Evolutionary conservation across 1,284 basidiomycete species (phyloP), one percentile per base, ranked within the genome.

Genomic region (Trametes hirsuta): DNA sequence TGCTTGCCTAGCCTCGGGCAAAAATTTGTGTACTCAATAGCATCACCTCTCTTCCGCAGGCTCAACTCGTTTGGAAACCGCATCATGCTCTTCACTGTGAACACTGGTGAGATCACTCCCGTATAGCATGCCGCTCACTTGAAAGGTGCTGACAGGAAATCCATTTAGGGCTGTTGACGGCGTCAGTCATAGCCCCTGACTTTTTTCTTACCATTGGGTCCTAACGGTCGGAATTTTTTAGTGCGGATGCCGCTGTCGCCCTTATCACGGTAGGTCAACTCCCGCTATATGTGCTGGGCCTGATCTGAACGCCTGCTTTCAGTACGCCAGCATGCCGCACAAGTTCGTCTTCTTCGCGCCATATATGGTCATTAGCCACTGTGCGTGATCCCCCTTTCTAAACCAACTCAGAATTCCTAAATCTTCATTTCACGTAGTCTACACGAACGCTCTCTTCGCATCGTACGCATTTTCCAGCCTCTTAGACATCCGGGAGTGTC

Each of bases 381-480:
- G 76, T 76, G 59, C 30, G 72, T 68, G 5, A 30, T 36, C 25
- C 24, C 36, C 22, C n/a, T 0, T 30, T 21, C 5, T n/a, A 47
- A 12, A 35, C 39, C 25, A 25, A 39, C 21, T 35, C 35, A 11
- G 4, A 6, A 15, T 30, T 3, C 18, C 14, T 11, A 14, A 10
- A 6, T 21, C 40, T 40, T 45, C n/a, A 18, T 53, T 24, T 40
- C 22, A 14, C 46, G 6, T 39, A 79, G 77, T 79, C 24, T 76
- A 77, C 65, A 62, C 77, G 54, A 79, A 79, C 63, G 75, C 75
- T 21, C 72, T 79, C 35, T 69, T 79, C 25, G 74, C 74, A 6
- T 72, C 75, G 21, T 55, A 40, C 25, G 57, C 25, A 15, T 34
- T 11, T 30, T n/a, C 18, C 4, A 9, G 39, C 9, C 21, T 6